Base-by-base conservation (phyloP, 2,329 filamentous ascomycete genomes). In the Colletotrichum sp. region DNA sequence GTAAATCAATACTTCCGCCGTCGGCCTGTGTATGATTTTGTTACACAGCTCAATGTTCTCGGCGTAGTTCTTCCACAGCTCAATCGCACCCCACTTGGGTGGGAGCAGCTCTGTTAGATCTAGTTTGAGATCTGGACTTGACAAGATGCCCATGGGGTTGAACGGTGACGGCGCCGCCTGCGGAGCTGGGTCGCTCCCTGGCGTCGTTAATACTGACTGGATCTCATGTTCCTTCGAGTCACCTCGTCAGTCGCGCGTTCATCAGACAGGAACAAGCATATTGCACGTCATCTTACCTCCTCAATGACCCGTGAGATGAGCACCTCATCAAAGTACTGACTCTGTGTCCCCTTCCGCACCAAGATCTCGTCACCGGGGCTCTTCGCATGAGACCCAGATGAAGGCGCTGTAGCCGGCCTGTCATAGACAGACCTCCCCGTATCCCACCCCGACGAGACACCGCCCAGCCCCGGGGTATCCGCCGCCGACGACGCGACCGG, bases 291-390 rank as follows among this genome's bases (percentile, higher is more conserved):
- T n/a, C 24, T 65, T 36, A 82, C 84, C 79, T 84, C 81, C 68
- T 84, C 82, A 39, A 85, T 82, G 2, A 84, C 83, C 6, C 81
- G 79, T 4, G 84, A 85, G 1, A 85, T 78, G 13, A 85, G 73
- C 8, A 83, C 79, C 75, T 85, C 84, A 68, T 85, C 85, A n/a
- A 84, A 83, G 52, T 85, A 85, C 57, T 84, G 83, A 34, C 81
- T 84, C 4, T 80, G 78, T 8, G 79, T 80, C 1, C 84, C 84
- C 34, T 83, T 83, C 7, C 80, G 79, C 1, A 85, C 68, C 36
- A 85, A 69, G 9, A 85, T 76, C 57, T 83, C 80, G 5, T 82
- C 74, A 8, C 66, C 66, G 16, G 13, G 55, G 62, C 44, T 21
- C 66, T 65, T 66, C 18, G 55, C 65, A 8, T 39, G n/a, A 15